Evolutionary conservation across 2,329 filamentous ascomycete genomes (phyloP), one percentile per base, ranked within the genome.

Genomic region (Pseudogymnoascus sp.): DNA sequence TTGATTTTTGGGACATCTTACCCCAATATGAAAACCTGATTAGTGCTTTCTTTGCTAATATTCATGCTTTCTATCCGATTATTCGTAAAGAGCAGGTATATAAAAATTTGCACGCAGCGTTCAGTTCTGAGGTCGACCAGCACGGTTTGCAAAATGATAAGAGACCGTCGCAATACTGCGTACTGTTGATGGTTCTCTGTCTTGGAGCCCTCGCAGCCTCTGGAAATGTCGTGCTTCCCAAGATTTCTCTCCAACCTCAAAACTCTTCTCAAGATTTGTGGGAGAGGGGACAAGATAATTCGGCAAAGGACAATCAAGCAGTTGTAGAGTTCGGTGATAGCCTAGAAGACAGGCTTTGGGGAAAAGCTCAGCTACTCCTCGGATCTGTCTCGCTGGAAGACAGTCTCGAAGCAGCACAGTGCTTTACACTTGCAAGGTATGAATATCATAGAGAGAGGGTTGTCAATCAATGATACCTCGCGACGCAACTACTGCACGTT

Each of bases 361-460:
- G 44, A 3, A 73, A 73, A 19, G 67, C 67, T 1, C 66, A 65
- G 17, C 62, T 73, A 0, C 59, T 72, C 0, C 60, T 70, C 0
- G 71, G 72, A 2, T 66, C 63, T 4, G 56, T 69, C 0, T 67
- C 69, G 0, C 65, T 67, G 0, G 66, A 71, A 1, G 62, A 67
- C 23, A 69, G 69, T 1, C 10, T 73, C 1, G 63, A 64, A 11
- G 63, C 71, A 21, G 68, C 71, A 0, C 71, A 73, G 33, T 71
- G 71, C 53, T 66, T 65, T 3, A 72, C 72, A 69, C 63, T 72
- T 9, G 69, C 70, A n/a, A 71, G 71, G 71, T 72, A 29, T 31
- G 67, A 60, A 11, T 46, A 26, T n/a, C 21, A 46, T 46, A 46
- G 19, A 46, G 10, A 11, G 10, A 44, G 7, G n/a, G n/a, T n/a